phyloP scores from a whole-genome alignment of 768 basidiomycete species.

The Serpula lacrymans region DNA sequence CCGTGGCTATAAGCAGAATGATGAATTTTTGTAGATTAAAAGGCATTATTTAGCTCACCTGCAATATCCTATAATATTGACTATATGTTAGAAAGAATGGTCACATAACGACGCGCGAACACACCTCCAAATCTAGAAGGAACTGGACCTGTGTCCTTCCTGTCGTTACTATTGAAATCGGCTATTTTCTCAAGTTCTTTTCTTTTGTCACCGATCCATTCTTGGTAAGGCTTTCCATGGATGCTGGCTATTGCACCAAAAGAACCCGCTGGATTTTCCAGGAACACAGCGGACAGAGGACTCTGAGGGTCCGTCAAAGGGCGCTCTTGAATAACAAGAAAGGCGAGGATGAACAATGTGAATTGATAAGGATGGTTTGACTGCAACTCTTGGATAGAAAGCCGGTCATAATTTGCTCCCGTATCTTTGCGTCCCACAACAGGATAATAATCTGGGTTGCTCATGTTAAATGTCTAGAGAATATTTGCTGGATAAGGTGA shows the following conservation, averaged over 20 bases:
- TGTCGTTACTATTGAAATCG: conserved; percentile 17
- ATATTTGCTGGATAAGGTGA: too few relatives aligned
- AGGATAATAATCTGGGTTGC: too few relatives aligned
- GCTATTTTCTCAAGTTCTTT: conserved; percentile 8
- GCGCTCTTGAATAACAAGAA: conserved; percentile 10
- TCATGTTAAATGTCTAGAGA: too few relatives aligned
- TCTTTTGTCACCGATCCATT: conserved; percentile 22
- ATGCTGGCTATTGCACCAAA: conserved; percentile 7
- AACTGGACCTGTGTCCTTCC: conserved; percentile 21
- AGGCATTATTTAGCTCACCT: too few relatives aligned
- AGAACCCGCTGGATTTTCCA: conserved; percentile 9
- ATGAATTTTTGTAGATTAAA: too few relatives aligned
- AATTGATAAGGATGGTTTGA: conserved; percentile 20
- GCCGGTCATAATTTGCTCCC: conserved; percentile 14
- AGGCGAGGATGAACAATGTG: conserved; percentile 23
- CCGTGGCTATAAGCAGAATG: conserved; percentile 14
- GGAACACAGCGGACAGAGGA: too few relatives aligned
- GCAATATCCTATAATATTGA: conserved; percentile 23
- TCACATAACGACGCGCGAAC: too few relatives aligned
- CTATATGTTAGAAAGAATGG: too few relatives aligned
- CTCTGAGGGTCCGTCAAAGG: too few relatives aligned
- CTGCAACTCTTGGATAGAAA: conserved; percentile 18
- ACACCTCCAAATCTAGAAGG: conserved; percentile 26
- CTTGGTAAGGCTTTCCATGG: conserved; percentile 22
- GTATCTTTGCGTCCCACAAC: conserved; percentile 15